Evolutionary conservation across 78 protist species (phyloP).

Genomic region (Protostelium mycophagum): DNA sequence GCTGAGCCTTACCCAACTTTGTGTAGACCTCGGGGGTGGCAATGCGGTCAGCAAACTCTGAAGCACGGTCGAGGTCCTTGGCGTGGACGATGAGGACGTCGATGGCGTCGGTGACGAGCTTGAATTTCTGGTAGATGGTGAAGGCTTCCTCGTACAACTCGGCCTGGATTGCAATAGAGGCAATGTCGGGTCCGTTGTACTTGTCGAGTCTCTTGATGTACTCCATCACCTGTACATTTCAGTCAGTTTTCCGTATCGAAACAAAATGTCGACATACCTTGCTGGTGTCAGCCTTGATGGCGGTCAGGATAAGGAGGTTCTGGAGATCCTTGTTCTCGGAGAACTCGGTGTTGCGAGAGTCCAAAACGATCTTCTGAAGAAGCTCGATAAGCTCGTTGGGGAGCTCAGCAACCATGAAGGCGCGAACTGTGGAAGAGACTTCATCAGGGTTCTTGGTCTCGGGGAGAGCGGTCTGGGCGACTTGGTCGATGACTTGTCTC

Average conservation of each 20-base stretch:
- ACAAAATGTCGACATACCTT: too few relatives aligned
- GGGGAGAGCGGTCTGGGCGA: constrained; percentile 97
- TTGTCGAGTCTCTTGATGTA: constrained; percentile 94
- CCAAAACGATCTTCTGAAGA: constrained; percentile 98
- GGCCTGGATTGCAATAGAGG: constrained; percentile 85
- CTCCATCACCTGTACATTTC: too few relatives aligned
- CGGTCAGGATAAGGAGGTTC: constrained; percentile 98
- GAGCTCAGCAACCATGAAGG: constrained; percentile 97
- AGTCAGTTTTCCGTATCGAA: too few relatives aligned
- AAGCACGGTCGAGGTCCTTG: constrained; percentile 86
- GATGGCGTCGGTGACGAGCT: constrained; percentile 85
- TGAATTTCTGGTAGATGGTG: constrained; percentile 92
- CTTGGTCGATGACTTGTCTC: constrained; percentile 82
- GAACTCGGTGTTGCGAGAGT: constrained; percentile 80
- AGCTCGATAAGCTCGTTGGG: constrained; percentile 98
- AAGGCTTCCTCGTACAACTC: constrained; percentile 98
- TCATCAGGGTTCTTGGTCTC: constrained; percentile 87
- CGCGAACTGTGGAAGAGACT: constrained; percentile 95
- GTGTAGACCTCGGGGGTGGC: constrained; percentile 90
- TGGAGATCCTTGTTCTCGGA: constrained; percentile 90
- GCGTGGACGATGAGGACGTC: constrained; percentile 90
- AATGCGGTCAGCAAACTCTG: constrained; percentile 92
- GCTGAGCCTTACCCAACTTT: constrained; percentile 93
- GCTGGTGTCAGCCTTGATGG: constrained; percentile 91
- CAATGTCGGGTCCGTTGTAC: constrained; percentile 96